Percentiles rank a stretch among this genome's conserved stretches.
Evolutionary conservation across 768 basidiomycete genomes (phyloP).

Genomic region (Tremella yokohamensis): DNA sequence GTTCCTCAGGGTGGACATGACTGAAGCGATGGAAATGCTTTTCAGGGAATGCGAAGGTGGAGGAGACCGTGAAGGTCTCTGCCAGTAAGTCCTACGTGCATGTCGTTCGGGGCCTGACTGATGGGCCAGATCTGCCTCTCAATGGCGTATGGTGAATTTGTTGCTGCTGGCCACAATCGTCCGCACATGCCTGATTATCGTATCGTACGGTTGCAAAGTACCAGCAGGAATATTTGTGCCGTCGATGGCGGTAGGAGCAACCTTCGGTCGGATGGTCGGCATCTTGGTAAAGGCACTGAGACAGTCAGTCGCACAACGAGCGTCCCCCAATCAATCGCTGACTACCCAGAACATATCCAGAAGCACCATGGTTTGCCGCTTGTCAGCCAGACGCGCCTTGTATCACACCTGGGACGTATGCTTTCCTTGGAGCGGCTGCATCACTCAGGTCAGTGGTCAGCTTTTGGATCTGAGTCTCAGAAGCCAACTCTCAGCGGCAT

Average conservation of each 20-base stretch:
- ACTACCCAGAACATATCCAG: slow-evolving; percentile 65
- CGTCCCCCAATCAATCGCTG: neutral
- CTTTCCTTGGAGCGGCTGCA: slow-evolving; percentile 93
- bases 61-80: slow-evolving; percentile 82
- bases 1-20: slow-evolving; percentile 96
- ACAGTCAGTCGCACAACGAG: slow-evolving; percentile 55
- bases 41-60: slow-evolving; percentile 96
- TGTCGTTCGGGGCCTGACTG: neutral
- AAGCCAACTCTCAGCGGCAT: slow-evolving; percentile 63
- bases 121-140: slow-evolving; percentile 67
- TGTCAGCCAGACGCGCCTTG: slow-evolving; percentile 91
- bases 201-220: slow-evolving; percentile 94
- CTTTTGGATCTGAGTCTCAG: neutral
- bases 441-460: slow-evolving; percentile 68
- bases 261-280: slow-evolving; percentile 94
- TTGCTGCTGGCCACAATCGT: slow-evolving; percentile 86
- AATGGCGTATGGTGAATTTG: slow-evolving; percentile 94
- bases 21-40: slow-evolving; percentile 86
- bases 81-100: slow-evolving; percentile 68
- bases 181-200: slow-evolving; percentile 75
- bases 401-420: slow-evolving; percentile 97
- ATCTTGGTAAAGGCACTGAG: slow-evolving; percentile 93
- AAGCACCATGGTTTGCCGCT: slow-evolving; percentile 80
- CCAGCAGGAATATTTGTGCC: slow-evolving; percentile 98
- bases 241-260: slow-evolving; percentile 97